Conservation (phyloP, 106 monocot species). For the Hemerocallis citrina region DNA sequence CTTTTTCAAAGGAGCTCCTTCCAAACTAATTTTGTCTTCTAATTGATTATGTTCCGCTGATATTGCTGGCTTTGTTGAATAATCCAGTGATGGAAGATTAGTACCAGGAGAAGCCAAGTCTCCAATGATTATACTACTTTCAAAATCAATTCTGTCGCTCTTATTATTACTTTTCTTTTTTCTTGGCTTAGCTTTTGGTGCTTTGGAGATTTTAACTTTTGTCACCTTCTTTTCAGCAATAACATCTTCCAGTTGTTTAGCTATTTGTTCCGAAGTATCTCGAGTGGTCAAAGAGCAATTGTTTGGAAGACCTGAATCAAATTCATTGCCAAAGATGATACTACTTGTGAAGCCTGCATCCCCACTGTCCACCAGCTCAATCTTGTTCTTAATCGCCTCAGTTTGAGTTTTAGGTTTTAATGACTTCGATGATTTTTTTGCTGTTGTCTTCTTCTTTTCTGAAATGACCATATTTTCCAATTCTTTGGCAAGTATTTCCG, state of each 20-base stretch:
- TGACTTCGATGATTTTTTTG: background rate
- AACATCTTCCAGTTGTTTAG: slow-evolving; percentile 29
- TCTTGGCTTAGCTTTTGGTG: slow-evolving; percentile 14
- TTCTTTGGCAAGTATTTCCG: background rate
- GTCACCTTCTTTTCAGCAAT: slow-evolving; percentile 14
- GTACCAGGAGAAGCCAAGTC: background rate
- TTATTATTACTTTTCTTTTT: slow-evolving; percentile 10
- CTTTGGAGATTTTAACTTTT: slow-evolving; percentile 13
- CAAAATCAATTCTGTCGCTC: slow-evolving; percentile 7
- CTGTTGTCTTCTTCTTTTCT: background rate
- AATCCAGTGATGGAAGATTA: background rate
- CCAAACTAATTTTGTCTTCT: background rate
- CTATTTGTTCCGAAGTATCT: slow-evolving; percentile 35
- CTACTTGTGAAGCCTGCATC: slow-evolving; percentile 38
- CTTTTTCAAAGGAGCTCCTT: background rate
- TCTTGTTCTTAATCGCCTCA: background rate
- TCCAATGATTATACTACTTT: background rate
- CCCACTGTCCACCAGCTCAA: background rate
- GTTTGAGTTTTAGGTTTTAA: slow-evolving; percentile 1
- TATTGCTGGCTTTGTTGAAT: background rate
- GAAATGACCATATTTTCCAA: slow-evolving; percentile 4
- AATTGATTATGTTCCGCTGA: background rate
- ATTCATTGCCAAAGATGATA: slow-evolving; percentile 27
- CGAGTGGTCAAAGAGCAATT: slow-evolving; percentile 1
- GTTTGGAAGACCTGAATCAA: slow-evolving; percentile 4